Percentiles rank a stretch among this genome's conserved stretches.
phyloP scores from a whole-genome alignment of 2,329 filamentous ascomycete genomes.

The Xylariaceae sp. region DNA sequence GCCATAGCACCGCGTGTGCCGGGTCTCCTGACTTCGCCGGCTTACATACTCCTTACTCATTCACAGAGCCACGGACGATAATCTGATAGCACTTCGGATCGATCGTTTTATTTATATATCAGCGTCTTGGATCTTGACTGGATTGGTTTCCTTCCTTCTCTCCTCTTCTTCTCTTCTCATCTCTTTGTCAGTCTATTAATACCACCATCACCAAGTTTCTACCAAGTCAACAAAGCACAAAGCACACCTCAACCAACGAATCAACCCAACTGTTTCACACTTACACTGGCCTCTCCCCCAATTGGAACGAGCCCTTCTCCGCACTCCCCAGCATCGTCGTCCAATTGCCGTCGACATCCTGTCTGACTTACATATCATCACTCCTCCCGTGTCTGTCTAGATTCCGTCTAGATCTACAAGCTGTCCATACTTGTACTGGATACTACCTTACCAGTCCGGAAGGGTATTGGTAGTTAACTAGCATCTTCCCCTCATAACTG shows the following conservation, averaged over 20 bases:
- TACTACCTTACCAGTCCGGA: background rate
- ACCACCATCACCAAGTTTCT: background rate
- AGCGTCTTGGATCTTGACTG: too few relatives aligned
- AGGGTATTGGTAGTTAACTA: slow-evolving; percentile 12
- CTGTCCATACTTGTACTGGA: background rate
- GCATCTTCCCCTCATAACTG: slow-evolving; percentile 18
- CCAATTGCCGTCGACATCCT: slow-evolving; percentile 17
- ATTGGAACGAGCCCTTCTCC: slow-evolving; percentile 17
- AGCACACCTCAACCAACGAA: too few relatives aligned
- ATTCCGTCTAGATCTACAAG: background rate
- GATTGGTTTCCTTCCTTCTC: too few relatives aligned
- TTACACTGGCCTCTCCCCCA: background rate
- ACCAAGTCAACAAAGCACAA: background rate
- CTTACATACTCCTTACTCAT: too few relatives aligned
- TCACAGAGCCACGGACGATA: too few relatives aligned
- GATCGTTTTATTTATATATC: too few relatives aligned
- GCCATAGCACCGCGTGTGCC: too few relatives aligned
- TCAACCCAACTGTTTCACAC: background rate
- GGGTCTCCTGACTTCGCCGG: too few relatives aligned
- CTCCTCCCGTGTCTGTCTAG: slow-evolving; percentile 3
- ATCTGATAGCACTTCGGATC: too few relatives aligned
- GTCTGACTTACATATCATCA: slow-evolving; percentile 8
- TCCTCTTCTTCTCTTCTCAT: background rate
- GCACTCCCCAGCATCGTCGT: background rate
- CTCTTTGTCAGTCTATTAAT: background rate